These are phyloP conservation scores for Kalmusia sp. DNA, from an alignment of 2,329 filamentous ascomycete species.

Conservation along the genomic window DNA sequence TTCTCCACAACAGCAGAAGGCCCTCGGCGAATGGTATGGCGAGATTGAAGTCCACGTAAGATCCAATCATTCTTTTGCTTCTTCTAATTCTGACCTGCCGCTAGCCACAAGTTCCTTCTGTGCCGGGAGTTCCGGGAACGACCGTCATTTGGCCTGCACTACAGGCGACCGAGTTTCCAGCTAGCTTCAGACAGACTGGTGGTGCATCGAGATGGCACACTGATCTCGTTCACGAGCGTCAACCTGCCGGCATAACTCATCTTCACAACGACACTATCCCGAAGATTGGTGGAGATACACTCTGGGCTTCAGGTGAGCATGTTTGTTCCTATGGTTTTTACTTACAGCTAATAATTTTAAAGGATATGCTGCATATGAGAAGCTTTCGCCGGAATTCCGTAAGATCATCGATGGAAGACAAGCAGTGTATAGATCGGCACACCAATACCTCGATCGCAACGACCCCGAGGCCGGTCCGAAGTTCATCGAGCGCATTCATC, in stretches of 20 bases:
- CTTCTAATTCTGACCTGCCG: not conserved
- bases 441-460: conserved; percentile 71
- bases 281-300: conserved; percentile 70
- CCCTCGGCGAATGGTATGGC: conserved; percentile 44
- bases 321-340: not conserved
- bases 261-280: conserved; percentile 74
- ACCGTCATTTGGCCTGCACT: conserved; percentile 75
- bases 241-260: conserved; percentile 74
- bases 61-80: not conserved
- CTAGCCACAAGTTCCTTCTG: conserved; percentile 73
- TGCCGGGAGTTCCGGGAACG: conserved; percentile 69
- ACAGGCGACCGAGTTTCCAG: conserved; percentile 65
- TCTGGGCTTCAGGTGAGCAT: conserved; percentile 68
- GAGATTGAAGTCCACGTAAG: conserved; percentile 73
- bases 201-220: conserved; percentile 74
- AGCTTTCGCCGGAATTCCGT: conserved; percentile 73
- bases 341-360: not conserved
- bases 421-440: conserved; percentile 71
- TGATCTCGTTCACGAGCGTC: conserved; percentile 73
- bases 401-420: conserved; percentile 72
- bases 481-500: conserved; percentile 71
- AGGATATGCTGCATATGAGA: conserved; percentile 72
- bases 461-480: conserved; percentile 68
- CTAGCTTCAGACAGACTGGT: conserved; percentile 71
- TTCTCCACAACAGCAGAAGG: conserved; percentile 39